Conservation (phyloP, 108 stramenopile species). For the Fragilaria crotonensis region DNA sequence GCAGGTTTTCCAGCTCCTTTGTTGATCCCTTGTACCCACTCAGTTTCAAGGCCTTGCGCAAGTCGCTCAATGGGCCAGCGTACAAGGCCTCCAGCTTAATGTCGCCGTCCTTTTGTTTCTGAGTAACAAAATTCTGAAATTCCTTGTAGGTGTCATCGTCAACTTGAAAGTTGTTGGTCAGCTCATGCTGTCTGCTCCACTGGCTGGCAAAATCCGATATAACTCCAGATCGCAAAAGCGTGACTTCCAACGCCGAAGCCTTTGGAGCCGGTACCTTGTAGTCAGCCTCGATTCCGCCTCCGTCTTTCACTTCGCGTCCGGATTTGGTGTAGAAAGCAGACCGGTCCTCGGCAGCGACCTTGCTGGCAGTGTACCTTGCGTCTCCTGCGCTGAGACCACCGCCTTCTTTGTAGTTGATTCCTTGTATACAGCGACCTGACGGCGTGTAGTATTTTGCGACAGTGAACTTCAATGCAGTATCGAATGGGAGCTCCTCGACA, state of each 20-base stretch:
- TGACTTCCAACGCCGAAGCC: conserved; percentile 80
- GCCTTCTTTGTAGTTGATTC: conserved; percentile 80
- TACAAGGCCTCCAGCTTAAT: conserved; percentile 72
- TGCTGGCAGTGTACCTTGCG: conserved; percentile 41
- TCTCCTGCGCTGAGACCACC: conserved; percentile 34
- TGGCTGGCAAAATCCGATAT: conserved; percentile 80
- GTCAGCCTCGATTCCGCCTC: conserved; percentile 91
- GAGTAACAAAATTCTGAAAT: conserved; percentile 63
- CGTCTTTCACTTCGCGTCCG: conserved; percentile 78
- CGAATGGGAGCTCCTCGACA: conserved; percentile 82
- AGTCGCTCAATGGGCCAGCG: conserved; percentile 44
- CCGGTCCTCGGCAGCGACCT: conserved; percentile 61
- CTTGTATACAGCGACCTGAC: conserved; percentile 88
- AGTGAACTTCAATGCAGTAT: conserved; percentile 90
- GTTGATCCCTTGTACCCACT: conserved; percentile 62
- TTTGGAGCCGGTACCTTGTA: conserved; percentile 78
- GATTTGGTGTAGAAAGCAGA: conserved; percentile 60
- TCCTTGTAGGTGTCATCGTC: conserved; percentile 65
- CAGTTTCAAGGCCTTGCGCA: conserved; percentile 57
- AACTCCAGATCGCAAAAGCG: conserved; percentile 63
- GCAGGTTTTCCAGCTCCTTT: conserved; percentile 54
- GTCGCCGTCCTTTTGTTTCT: conserved; percentile 59
- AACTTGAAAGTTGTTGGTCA: conserved; percentile 70
- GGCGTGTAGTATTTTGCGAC: conserved; percentile 98
- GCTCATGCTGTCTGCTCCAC: conserved; percentile 66